These are phyloP conservation scores for Pythium chondricola DNA, from an alignment of 352 stramenopile species.

Conservation along the genomic window DNA sequence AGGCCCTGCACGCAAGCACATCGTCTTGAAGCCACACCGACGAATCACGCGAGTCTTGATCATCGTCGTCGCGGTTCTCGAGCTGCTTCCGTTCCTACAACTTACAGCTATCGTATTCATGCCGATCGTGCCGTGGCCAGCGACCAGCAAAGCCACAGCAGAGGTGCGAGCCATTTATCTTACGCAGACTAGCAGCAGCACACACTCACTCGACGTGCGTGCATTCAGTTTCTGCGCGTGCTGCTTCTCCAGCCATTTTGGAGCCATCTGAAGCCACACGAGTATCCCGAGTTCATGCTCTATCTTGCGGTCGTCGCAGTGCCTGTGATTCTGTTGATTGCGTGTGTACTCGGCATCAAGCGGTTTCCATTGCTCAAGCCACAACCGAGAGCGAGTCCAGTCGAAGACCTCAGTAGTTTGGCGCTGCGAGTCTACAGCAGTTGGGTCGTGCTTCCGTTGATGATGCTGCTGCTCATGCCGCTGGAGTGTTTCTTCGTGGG, in stretches of 20 bases:
- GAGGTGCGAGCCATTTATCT: slow-evolving; percentile 16
- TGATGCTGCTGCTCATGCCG: slow-evolving; percentile 49
- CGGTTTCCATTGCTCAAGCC: slow-evolving; percentile 64
- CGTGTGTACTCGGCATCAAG: slow-evolving; percentile 32
- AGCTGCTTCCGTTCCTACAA: slow-evolving; percentile 47
- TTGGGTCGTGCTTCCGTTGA: slow-evolving; percentile 36
- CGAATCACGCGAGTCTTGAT: slow-evolving; percentile 29
- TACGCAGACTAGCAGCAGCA: too few relatives aligned
- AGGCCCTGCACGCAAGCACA: slow-evolving; percentile 22
- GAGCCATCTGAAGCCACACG: slow-evolving; percentile 28
- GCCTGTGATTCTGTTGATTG: slow-evolving; percentile 23
- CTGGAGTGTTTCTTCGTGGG: slow-evolving; percentile 50
- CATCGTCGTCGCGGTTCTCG: slow-evolving; percentile 23
- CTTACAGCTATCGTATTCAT: slow-evolving; percentile 40
- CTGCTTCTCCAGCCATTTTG: slow-evolving; percentile 44
- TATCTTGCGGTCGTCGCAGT: slow-evolving; percentile 40
- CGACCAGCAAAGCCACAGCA: slow-evolving; percentile 20
- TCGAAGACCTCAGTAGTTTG: slow-evolving; percentile 46
- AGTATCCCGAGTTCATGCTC: slow-evolving; percentile 28
- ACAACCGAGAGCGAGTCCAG: slow-evolving; percentile 30
- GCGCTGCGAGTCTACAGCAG: slow-evolving; percentile 47
- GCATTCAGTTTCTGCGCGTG: slow-evolving; percentile 24
- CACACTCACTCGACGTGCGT: neutral
- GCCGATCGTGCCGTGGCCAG: slow-evolving; percentile 45
- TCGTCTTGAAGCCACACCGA: slow-evolving; percentile 18